Evolutionary conservation across 1,284 basidiomycete genomes (phyloP).

Genomic region (Boletus albobrunnescens): DNA sequence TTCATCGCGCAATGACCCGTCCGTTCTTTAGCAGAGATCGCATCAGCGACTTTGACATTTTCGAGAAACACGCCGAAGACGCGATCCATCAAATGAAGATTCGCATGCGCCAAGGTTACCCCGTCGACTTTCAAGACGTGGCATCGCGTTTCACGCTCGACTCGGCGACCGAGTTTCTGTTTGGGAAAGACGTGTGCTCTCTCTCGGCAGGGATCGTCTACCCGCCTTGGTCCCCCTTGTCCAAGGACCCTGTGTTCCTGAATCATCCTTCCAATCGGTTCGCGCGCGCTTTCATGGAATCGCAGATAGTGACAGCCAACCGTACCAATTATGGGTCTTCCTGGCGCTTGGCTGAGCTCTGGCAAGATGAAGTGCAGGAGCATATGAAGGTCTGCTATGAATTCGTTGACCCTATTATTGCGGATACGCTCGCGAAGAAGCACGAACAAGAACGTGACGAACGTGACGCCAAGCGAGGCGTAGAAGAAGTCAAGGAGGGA

Average conservation of each 20-base stretch:
- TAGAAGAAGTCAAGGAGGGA: too few species aligned
- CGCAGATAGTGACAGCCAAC: conserved; percentile 10
- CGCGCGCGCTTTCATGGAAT: conserved; percentile 22
- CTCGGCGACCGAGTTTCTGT: conserved; percentile 49
- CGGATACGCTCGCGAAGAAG: conserved; percentile 25
- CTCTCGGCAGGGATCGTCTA: conserved; percentile 37
- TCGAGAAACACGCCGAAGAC: conserved; percentile 45
- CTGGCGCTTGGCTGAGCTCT: conserved; percentile 28
- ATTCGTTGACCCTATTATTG: conserved; percentile 32
- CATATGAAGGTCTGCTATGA: conserved; percentile 20
- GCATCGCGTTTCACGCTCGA: conserved; percentile 46
- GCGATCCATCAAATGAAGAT: conserved; percentile 40
- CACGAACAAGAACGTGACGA: conserved; percentile 8
- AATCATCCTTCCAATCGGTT: conserved; percentile 28
- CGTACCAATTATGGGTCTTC: conserved; percentile 21
- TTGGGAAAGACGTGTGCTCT: conserved; percentile 39
- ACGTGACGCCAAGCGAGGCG: too few species aligned
- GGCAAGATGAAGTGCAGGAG: conserved; percentile 17
- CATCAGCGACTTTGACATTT: conserved; percentile 52
- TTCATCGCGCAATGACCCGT: conserved; percentile 55
- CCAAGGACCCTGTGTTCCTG: conserved; percentile 11
- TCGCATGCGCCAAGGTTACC: conserved; percentile 39
- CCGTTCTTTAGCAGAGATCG: conserved; percentile 54
- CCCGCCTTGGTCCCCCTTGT: conserved; percentile 30
- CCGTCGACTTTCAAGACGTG: conserved; percentile 52